Evolutionary conservation across 345 rosid species (phyloP).

Genomic region (Syzygium jambos): DNA sequence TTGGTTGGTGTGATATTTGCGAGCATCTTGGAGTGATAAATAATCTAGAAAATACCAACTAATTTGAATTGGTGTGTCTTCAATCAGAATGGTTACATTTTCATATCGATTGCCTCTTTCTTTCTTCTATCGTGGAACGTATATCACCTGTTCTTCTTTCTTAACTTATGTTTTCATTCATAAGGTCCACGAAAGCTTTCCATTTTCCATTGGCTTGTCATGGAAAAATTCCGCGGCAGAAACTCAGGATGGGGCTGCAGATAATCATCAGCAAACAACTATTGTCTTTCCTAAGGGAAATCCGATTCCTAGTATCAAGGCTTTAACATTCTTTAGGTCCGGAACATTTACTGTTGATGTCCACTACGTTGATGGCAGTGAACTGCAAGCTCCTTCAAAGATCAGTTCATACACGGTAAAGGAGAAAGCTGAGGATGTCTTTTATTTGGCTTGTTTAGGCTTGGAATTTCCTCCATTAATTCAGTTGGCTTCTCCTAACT

Average conservation of each 20-base stretch:
- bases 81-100: background rate
- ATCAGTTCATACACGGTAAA: slow-evolving; percentile 75
- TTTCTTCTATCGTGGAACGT: background rate
- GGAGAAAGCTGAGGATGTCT: background rate
- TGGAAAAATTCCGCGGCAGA: slow-evolving; percentile 78
- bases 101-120: background rate
- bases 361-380: slow-evolving; percentile 53
- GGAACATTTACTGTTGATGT: slow-evolving; percentile 76
- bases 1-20: background rate
- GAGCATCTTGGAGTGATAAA: background rate
- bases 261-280: slow-evolving; percentile 68
- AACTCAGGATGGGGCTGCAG: slow-evolving; percentile 47
- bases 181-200: slow-evolving; percentile 84
- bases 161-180: background rate
- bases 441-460: background rate
- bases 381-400: slow-evolving; percentile 56
- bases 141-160: background rate
- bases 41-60: background rate
- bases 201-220: slow-evolving; percentile 61
- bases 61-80: background rate
- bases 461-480: background rate
- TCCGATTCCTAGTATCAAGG: slow-evolving; percentile 77
- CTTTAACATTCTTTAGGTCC: slow-evolving; percentile 70
- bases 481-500: background rate
- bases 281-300: slow-evolving; percentile 86